These are phyloP conservation scores for Tuber microsphaerosporum DNA, from an alignment of 495 filamentous ascomycete genomes.

Conservation along the genomic window DNA sequence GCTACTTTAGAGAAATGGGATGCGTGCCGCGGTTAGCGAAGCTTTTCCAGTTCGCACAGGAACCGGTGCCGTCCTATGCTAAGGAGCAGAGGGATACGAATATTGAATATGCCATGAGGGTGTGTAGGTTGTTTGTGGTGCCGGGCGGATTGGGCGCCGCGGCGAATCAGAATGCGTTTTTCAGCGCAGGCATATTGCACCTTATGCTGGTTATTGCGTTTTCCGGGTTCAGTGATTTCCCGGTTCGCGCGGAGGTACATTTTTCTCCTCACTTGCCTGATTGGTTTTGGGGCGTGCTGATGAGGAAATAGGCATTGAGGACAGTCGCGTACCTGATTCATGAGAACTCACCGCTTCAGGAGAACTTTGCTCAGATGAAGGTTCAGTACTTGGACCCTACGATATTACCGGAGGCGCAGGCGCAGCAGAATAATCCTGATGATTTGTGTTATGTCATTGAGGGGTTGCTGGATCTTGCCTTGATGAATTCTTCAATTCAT, in stretches of 20 bases:
- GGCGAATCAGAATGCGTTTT: constrained; percentile 79
- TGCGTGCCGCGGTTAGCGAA: constrained; percentile 66
- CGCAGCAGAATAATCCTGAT: constrained; percentile 47
- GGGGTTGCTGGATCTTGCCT: constrained; percentile 76
- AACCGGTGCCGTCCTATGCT: constrained; percentile 63
- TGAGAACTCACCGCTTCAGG: constrained; percentile 71
- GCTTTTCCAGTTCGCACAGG: constrained; percentile 58
- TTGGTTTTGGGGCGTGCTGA: constrained; percentile 18
- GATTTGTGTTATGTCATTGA: constrained; percentile 82
- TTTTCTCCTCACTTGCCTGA: not conserved
- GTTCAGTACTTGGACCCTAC: constrained; percentile 50
- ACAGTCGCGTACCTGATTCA: constrained; percentile 85
- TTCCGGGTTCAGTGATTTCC: constrained; percentile 61
- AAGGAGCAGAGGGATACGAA: constrained; percentile 78
- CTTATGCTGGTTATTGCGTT: constrained; percentile 79
- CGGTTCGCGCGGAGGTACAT: constrained; percentile 71
- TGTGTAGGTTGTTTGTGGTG: constrained; percentile 77
- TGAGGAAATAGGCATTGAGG: constrained; percentile 57
- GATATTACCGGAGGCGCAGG: constrained; percentile 46
- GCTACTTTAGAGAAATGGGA: constrained; percentile 84
- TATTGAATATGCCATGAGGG: constrained; percentile 78
- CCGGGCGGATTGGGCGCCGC: constrained; percentile 69
- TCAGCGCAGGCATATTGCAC: constrained; percentile 71
- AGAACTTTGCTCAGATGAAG: constrained; percentile 76
- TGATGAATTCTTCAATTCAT: constrained; percentile 59